A percentile compares a stretch with the other conserved stretches of the same genome.
These are phyloP conservation scores for Eucalyptus polyanthemos DNA, from an alignment of 345 rosid genomes.

Conservation along the genomic window DNA sequence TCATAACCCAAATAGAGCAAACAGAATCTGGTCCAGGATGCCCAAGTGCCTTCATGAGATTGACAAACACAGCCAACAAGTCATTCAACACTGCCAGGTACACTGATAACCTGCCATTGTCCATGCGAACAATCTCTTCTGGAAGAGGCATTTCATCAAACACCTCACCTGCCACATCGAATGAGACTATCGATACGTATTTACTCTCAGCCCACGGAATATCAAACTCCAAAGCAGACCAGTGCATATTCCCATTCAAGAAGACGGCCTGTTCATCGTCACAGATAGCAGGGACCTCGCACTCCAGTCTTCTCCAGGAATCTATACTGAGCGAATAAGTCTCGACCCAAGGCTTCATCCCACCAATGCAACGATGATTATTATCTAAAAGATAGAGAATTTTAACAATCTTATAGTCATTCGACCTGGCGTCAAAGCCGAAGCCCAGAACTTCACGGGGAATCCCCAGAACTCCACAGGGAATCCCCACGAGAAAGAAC, in stretches of 20 bases:
- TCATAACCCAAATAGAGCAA: not conserved
- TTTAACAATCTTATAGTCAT: not conserved
- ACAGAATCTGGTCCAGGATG: not conserved
- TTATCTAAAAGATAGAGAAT: not conserved
- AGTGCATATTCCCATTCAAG: not conserved
- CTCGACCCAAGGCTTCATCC: not conserved
- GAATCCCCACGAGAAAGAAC: not conserved
- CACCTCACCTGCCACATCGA: not conserved
- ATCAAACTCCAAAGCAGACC: not conserved
- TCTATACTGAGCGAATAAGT: not conserved
- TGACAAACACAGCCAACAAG: not conserved
- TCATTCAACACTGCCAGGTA: not conserved
- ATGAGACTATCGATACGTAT: not conserved
- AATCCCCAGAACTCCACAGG: not conserved
- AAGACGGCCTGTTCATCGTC: not conserved
- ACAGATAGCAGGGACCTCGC: not conserved
- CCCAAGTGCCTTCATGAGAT: not conserved
- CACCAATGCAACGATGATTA: not conserved
- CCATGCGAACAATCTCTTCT: not conserved
- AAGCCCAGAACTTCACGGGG: not conserved
- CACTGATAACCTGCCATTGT: not conserved
- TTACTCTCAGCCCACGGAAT: not conserved
- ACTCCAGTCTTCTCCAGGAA: not conserved
- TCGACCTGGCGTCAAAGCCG: not conserved
- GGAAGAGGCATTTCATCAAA: not conserved